phyloP scores from a whole-genome alignment of 352 stramenopile species.

The Phytophthora agathidicida region DNA sequence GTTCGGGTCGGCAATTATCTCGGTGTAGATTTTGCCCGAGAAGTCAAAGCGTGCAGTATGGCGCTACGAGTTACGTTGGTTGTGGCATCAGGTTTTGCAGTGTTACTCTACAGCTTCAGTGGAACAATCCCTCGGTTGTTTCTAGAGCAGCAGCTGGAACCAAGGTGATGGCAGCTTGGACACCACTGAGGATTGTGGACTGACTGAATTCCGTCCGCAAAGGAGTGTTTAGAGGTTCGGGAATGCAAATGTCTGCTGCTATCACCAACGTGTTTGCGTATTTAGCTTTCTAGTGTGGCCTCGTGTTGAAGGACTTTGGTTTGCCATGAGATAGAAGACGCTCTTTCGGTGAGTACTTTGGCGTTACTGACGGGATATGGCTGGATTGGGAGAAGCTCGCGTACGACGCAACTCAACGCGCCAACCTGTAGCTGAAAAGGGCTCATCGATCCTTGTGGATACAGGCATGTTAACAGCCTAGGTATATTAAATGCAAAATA shows the following conservation, averaged over 20 bases:
- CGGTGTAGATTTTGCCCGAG: conserved; percentile 36
- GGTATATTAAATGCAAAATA: no score
- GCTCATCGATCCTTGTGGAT: no score
- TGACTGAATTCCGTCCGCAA: conserved; percentile 49
- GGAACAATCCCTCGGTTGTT: conserved; percentile 32
- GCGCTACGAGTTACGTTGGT: conserved; percentile 30
- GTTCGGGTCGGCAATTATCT: conserved; percentile 61
- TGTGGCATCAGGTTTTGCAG: conserved; percentile 18
- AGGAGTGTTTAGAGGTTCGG: conserved; percentile 65
- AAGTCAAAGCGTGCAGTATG: conserved; percentile 35
- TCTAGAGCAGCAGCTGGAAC: conserved; percentile 41
- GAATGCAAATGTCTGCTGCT: conserved; percentile 51
- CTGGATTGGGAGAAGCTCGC: conserved; percentile 5
- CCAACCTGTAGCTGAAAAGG: no score
- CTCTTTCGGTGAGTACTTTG: not conserved
- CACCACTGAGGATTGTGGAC: conserved; percentile 47
- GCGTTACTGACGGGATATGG: not conserved
- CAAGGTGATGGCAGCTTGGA: conserved; percentile 39
- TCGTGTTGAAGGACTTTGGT: conserved; percentile 55
- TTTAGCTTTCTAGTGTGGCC: no score
- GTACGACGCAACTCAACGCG: no score
- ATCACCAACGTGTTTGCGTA: conserved; percentile 62
- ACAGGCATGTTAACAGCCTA: no score
- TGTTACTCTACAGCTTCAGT: no score
- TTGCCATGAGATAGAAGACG: conserved; percentile 44